These are phyloP conservation scores for Miscanthus lutarioriparius DNA, from an alignment of 176 grass and related monocot species.

Conservation along the genomic window DNA sequence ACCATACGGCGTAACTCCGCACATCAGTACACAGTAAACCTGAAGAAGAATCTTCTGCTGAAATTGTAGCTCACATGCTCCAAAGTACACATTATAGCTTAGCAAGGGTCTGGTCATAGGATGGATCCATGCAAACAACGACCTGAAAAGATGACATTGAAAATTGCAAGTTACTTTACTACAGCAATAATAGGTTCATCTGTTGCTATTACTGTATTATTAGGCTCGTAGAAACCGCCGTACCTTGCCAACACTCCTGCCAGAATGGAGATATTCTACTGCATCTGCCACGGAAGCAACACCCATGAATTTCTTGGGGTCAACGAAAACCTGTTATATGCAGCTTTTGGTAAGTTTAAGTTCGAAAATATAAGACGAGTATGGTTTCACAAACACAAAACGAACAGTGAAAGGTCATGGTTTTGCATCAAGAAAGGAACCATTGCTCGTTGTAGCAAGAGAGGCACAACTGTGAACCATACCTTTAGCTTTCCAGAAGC, in stretches of 20 bases:
- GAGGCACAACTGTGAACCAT: conserved; percentile 15
- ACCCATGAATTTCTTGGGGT: conserved; percentile 78
- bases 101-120: conserved; percentile 49
- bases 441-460: not conserved
- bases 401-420: not conserved
- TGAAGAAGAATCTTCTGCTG: not conserved
- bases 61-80: not conserved
- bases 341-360: not conserved
- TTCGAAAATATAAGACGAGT: not conserved
- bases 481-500: conserved; percentile 78
- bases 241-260: conserved; percentile 94
- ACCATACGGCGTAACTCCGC: not conserved
- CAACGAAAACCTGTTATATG: conserved; percentile 64
- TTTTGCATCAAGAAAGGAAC: not conserved
- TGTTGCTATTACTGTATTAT: not conserved
- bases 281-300: conserved; percentile 84
- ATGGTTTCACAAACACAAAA: not conserved
- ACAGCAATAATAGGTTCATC: not conserved
- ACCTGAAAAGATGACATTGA: conserved; percentile 50
- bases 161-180: not conserved
- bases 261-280: conserved; percentile 96
- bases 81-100: conserved; percentile 45
- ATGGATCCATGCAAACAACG: conserved; percentile 76
- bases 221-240: not conserved
- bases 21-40: not conserved